These are phyloP conservation scores for Cudoniella acicularis DNA, from an alignment of 495 filamentous ascomycete species.

Conservation along the genomic window DNA sequence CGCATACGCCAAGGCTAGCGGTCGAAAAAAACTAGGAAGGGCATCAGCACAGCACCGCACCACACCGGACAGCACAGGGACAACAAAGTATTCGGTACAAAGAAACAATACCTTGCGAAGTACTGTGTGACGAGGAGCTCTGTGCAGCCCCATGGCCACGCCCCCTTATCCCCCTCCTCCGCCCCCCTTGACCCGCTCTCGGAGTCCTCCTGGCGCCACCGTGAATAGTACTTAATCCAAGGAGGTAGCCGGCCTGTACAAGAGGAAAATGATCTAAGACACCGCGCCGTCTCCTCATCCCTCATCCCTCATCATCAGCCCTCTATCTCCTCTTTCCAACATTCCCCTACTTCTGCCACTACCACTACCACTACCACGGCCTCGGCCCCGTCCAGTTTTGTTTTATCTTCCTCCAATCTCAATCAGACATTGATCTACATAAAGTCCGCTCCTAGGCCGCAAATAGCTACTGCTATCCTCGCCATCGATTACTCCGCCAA, in stretches of 20 bases:
- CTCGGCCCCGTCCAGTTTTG: conserved; percentile 5
- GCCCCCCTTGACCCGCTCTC: background rate
- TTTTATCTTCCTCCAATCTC: conserved; percentile 17
- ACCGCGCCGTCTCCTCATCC: conserved; percentile 2
- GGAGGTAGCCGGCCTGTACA: background rate
- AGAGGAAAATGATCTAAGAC: conserved; percentile 12
- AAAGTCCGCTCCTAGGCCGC: conserved; percentile 5
- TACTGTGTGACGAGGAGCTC: background rate
- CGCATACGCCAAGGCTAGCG: conserved; percentile 7
- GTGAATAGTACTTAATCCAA: conserved; percentile 19
- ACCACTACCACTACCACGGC: background rate
- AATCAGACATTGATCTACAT: conserved; percentile 13
- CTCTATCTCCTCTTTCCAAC: background rate
- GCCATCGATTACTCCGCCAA: background rate
- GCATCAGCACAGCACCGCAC: background rate
- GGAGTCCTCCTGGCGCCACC: conserved; percentile 17
- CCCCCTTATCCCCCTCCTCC: no score
- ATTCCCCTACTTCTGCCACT: background rate
- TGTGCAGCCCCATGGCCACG: background rate
- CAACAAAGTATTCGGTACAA: conserved; percentile 9
- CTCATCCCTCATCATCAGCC: background rate
- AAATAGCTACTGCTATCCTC: background rate
- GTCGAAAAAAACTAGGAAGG: background rate
- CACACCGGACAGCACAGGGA: no score
- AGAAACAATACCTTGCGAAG: background rate